These are phyloP conservation scores for Populus hybrid DNA, from an alignment of 441 rosid genomes.

Conservation along the genomic window DNA sequence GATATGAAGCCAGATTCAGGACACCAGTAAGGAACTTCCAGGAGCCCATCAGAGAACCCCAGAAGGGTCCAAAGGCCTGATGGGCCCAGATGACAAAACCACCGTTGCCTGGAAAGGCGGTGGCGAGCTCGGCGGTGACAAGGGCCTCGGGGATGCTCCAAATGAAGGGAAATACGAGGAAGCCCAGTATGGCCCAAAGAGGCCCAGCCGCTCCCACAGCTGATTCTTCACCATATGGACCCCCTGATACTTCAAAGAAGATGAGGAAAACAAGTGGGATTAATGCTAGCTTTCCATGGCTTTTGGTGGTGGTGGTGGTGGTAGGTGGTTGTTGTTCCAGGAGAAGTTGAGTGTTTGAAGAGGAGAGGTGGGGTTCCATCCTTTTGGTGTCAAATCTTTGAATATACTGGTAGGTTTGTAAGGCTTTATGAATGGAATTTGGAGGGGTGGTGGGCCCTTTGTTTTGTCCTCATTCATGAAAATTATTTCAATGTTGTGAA, in stretches of 20 bases:
- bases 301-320: not conserved
- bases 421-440: not conserved
- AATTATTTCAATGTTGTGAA: no score
- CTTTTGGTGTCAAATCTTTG: not conserved
- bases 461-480: not conserved
- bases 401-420: not conserved
- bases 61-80: conserved; percentile 66
- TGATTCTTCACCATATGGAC: conserved; percentile 79
- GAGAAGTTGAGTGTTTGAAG: not conserved
- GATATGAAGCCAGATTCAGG: conserved; percentile 72
- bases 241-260: conserved; percentile 86
- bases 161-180: conserved; percentile 44
- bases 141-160: conserved; percentile 60
- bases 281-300: conserved; percentile 47
- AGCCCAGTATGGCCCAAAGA: conserved; percentile 56
- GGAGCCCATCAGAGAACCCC: conserved; percentile 74
- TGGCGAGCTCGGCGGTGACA: conserved; percentile 61
- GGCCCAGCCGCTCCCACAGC: conserved; percentile 79
- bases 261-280: conserved; percentile 77
- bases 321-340: not conserved
- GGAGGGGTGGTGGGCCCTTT: not conserved
- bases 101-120: conserved; percentile 73
- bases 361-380: not conserved
- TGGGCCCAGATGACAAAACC: conserved; percentile 84
- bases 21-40: conserved; percentile 77